Conservation (phyloP, 768 basidiomycete species). For the Megacollybia marginata region DNA sequence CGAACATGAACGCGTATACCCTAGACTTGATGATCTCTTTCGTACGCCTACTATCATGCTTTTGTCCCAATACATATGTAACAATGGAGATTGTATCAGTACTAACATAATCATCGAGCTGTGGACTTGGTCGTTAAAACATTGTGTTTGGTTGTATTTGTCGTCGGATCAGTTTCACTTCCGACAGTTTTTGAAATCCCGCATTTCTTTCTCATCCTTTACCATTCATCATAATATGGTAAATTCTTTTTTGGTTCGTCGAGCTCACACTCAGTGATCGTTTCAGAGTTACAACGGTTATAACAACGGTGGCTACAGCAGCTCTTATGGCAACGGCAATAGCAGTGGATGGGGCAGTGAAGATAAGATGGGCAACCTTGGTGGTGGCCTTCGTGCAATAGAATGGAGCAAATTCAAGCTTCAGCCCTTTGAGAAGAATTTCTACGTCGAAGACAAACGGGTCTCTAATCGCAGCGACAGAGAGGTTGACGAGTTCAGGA, state of each 20-base stretch:
- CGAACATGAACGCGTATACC: conserved; percentile 2
- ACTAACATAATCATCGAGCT: too few species aligned
- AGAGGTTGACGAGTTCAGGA: conserved; percentile 85
- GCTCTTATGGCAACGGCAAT: conserved; percentile 30
- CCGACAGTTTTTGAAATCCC: not conserved
- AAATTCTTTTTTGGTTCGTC: too few species aligned
- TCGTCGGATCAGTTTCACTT: not conserved
- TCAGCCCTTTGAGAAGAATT: conserved; percentile 95
- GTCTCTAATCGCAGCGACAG: conserved; percentile 71
- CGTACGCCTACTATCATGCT: too few species aligned
- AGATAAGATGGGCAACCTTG: conserved; percentile 77
- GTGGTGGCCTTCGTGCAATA: conserved; percentile 72
- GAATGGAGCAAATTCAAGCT: conserved; percentile 78
- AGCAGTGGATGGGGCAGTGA: conserved; percentile 34
- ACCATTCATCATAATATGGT: not conserved
- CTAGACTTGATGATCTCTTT: too few species aligned
- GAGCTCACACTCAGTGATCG: not conserved
- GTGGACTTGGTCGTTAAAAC: not conserved
- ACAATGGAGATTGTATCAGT: too few species aligned
- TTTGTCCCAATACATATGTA: too few species aligned
- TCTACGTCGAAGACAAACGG: conserved; percentile 86
- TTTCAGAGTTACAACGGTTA: conserved; percentile 27
- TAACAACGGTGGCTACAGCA: conserved; percentile 31
- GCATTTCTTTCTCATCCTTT: not conserved
- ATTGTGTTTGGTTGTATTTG: not conserved